Conservation (phyloP, 1,139 yeast genomes). For the Taphrina flavorubra region DNA sequence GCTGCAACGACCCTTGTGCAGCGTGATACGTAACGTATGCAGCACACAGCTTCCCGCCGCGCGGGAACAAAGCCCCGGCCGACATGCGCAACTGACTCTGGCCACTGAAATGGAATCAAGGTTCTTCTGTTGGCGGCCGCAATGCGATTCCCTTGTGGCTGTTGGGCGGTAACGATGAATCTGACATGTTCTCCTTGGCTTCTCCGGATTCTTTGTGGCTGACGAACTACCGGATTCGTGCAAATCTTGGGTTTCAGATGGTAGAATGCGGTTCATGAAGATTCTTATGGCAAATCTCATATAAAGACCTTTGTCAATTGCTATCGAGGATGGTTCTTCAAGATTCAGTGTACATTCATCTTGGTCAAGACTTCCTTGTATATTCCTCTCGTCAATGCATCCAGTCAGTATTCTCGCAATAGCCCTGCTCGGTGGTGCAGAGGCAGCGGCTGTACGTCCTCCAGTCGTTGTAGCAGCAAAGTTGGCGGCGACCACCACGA, state of each 20-base stretch:
- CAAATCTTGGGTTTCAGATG: conserved; percentile 11
- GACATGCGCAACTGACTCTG: neutral
- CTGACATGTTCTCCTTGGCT: conserved; percentile 11
- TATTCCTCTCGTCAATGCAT: neutral
- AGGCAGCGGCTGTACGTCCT: neutral
- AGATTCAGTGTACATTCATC: neutral
- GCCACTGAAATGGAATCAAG: neutral
- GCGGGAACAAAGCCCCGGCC: conserved; percentile 4
- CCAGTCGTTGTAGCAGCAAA: neutral
- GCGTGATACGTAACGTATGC: neutral
- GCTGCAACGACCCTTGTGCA: conserved; percentile 6
- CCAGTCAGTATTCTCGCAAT: conserved; percentile 2
- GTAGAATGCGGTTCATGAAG: conserved; percentile 4
- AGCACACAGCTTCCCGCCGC: neutral
- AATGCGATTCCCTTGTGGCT: conserved; percentile 6
- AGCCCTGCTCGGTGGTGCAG: conserved; percentile 6
- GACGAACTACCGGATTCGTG: conserved; percentile 15
- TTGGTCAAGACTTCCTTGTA: neutral
- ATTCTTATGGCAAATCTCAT: neutral
- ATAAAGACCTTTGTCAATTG: neutral
- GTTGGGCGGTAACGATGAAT: neutral
- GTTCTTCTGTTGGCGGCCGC: conserved; percentile 7
- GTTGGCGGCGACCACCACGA: neutral
- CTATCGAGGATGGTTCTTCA: neutral
- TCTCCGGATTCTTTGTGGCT: conserved; percentile 17